Conservation (phyloP, 2,329 filamentous ascomycete genomes). For the Xylariaceae sp. region DNA sequence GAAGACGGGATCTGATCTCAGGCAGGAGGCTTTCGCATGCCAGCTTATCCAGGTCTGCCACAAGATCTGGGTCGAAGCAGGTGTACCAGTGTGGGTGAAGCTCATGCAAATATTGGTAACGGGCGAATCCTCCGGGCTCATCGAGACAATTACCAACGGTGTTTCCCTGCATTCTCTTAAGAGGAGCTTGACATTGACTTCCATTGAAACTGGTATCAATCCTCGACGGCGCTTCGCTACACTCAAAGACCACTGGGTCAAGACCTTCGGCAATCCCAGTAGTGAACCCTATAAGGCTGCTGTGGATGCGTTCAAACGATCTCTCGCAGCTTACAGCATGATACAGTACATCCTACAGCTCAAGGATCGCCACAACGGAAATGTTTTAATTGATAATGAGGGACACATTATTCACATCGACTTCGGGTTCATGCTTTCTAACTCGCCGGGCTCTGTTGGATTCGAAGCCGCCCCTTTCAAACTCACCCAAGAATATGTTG, state of each 20-base stretch:
- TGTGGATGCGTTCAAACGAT: constrained; percentile 74
- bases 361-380: constrained; percentile 83
- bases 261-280: constrained; percentile 69
- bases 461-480: constrained; percentile 88
- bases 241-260: constrained; percentile 75
- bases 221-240: constrained; percentile 73
- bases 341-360: constrained; percentile 81
- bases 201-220: constrained; percentile 68
- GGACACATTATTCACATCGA: constrained; percentile 87
- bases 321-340: constrained; percentile 80
- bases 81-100: constrained; percentile 80
- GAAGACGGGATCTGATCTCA: constrained; percentile 77
- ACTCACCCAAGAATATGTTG: constrained; percentile 79
- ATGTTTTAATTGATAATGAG: constrained; percentile 79
- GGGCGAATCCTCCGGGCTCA: constrained; percentile 77
- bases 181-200: constrained; percentile 72
- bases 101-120: constrained; percentile 83
- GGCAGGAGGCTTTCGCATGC: constrained; percentile 83
- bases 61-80: constrained; percentile 74
- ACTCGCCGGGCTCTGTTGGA: constrained; percentile 77
- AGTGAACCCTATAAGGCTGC: constrained; percentile 67
- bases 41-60: constrained; percentile 79
- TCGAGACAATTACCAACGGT: constrained; percentile 85
- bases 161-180: constrained; percentile 85
- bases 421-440: constrained; percentile 87